Evolutionary conservation across 139 green algal genomes (phyloP).

Genomic region (Ostreobium quekettii): DNA sequence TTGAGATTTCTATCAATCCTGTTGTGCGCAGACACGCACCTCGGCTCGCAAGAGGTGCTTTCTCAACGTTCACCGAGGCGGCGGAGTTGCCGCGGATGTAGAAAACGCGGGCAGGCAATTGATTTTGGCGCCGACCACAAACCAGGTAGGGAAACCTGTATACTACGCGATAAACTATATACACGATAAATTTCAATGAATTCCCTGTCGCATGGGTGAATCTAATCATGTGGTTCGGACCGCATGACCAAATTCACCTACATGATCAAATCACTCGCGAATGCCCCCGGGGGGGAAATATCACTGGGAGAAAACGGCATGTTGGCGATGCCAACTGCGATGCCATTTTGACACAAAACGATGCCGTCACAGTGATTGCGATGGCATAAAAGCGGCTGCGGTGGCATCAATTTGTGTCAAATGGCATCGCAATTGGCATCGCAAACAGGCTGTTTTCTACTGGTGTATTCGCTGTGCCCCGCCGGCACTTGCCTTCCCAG

Average conservation of each 20-base stretch:
- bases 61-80: neutral
- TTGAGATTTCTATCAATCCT: too few relatives aligned
- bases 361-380: too few relatives aligned
- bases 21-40: neutral
- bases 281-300: neutral
- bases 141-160: neutral
- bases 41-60: neutral
- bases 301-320: too few relatives aligned
- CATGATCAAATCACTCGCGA: neutral
- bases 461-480: too few relatives aligned
- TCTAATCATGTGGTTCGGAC: neutral
- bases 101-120: too few relatives aligned
- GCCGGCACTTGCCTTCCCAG: slow-evolving; percentile 50
- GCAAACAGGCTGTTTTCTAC: too few relatives aligned
- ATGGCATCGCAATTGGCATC: too few relatives aligned
- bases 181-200: neutral
- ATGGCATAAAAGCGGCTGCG: too few relatives aligned
- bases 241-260: too few relatives aligned
- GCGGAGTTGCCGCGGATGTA: neutral
- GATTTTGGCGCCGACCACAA: neutral
- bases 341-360: too few relatives aligned
- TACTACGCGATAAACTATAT: neutral
- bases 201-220: neutral
- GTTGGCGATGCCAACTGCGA: too few relatives aligned
- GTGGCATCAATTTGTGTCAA: too few relatives aligned